Base-by-base conservation (phyloP, 257 asterid genomes). In the Knoxia roxburghii region DNA sequence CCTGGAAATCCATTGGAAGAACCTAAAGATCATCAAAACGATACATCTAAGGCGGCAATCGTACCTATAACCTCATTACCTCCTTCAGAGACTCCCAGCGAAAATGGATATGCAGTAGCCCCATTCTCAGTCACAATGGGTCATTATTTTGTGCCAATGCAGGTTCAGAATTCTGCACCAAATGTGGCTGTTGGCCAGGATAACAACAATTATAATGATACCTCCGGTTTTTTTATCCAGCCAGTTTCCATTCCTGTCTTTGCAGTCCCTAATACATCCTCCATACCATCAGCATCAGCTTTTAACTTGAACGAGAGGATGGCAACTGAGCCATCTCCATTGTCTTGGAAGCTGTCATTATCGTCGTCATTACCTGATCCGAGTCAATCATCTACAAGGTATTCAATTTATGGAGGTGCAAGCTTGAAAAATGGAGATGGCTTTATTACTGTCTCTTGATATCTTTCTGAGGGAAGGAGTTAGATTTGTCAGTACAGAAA, bases 281-380 rank as follows among this genome's bases (percentile, higher is more conserved):
- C 41, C n/a, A n/a, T n/a, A 54, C 18, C 77, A 68, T 45, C 57
- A 67, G 41, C 76, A 18, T 20, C 46, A 24, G 89, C 72, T 81
- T 82, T 80, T 62, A 85, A 83, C 81, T 30, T 69, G 40, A 84
- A 76, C 27, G 83, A 74, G 51, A 78, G 72, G 35, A 50, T 59
- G n/a, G 58, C 72, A 14, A 5, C 62, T 13, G 95, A 83, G 73
- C 79, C 85, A 35, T 49, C 83, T 4, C 73, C 78, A 0, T 24
- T 88, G 61, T 88, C 96, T 20, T 58, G 87, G 89, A 74, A 83
- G 75, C 74, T 91, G 29, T 83, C 96, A 4, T 79, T 91, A 45
- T 84, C 94, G 23, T 78, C 63, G 11, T n/a, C n/a, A n/a, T n/a
- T n/a, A n/a, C 39, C 80, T 2, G 88, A 80, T 24, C 80, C 75